A percentile compares a stretch with the other conserved stretches of the same genome.
Evolutionary conservation across 176 grass and related monocot genomes (phyloP).

Genomic region (Stipa capillata): DNA sequence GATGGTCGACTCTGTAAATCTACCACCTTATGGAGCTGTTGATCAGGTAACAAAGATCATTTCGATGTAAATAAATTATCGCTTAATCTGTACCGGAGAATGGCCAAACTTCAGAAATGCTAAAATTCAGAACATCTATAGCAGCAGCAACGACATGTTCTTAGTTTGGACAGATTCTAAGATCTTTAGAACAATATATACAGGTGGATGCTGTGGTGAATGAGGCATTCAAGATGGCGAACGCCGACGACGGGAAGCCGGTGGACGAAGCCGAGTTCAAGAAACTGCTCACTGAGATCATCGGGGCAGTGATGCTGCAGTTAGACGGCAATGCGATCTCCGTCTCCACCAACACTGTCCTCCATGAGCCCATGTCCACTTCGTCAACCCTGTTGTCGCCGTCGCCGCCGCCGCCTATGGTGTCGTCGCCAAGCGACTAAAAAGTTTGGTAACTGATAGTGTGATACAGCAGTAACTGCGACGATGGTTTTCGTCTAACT

Average conservation of each 20-base stretch:
- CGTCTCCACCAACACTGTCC: conserved; percentile 56
- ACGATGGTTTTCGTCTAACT: not conserved
- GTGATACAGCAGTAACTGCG: not conserved
- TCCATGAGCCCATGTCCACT: conserved; percentile 61
- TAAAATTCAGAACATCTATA: not conserved
- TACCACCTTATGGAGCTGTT: conserved; percentile 77
- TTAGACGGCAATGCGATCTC: conserved; percentile 58
- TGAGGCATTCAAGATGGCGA: conserved; percentile 56
- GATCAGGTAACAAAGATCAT: conserved; percentile 39
- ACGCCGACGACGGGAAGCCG: conserved; percentile 35
- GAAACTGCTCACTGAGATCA: conserved; percentile 62
- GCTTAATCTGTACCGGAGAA: not conserved
- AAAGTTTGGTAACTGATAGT: not conserved
- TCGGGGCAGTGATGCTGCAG: conserved; percentile 77
- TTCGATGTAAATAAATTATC: not conserved
- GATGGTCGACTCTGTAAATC: conserved; percentile 39
- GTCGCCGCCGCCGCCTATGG: conserved; percentile 6
- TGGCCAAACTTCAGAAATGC: too few species aligned
- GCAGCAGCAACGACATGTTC: not conserved
- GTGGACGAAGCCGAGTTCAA: conserved; percentile 76
- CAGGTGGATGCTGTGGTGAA: conserved; percentile 67
- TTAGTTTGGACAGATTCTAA: not conserved
- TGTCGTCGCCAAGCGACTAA: conserved; percentile 28
- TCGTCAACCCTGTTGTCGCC: conserved; percentile 41
- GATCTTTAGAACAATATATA: not conserved